Conservation (phyloP, 164 flowering plant species). For the Aristolochia fimbriata region DNA sequence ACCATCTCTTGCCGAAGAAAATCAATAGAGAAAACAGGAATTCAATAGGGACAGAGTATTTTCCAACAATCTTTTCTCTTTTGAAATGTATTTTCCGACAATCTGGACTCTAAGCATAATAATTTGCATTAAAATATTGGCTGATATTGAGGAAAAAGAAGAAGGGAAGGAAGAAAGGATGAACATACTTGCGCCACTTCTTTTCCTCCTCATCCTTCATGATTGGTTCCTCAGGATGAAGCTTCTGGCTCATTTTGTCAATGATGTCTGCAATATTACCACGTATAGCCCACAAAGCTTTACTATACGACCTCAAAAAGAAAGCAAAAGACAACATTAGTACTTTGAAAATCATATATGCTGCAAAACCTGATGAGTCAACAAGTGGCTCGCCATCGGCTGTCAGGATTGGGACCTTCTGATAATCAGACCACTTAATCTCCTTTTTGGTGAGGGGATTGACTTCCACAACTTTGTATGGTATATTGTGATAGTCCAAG, state of each 20-base stretch:
- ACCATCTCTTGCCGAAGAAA: too few species aligned
- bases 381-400: slow-evolving; percentile 80
- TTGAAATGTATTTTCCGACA: too few species aligned
- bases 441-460: slow-evolving; percentile 88
- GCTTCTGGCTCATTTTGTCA: slow-evolving; percentile 36
- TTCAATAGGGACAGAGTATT: too few species aligned
- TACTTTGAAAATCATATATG: neutral
- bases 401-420: slow-evolving; percentile 83
- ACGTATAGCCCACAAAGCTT: neutral
- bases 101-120: too few species aligned
- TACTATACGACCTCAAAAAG: neutral
- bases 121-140: too few species aligned
- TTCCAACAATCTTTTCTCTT: too few species aligned
- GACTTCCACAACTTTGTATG: slow-evolving; percentile 92
- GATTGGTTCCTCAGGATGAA: slow-evolving; percentile 22
- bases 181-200: slow-evolving; percentile 62
- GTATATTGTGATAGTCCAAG: slow-evolving; percentile 74
- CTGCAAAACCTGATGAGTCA: slow-evolving; percentile 72
- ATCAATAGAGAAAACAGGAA: too few species aligned
- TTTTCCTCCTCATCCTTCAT: slow-evolving; percentile 52
- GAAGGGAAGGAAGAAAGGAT: neutral
- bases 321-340: too few species aligned
- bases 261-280: slow-evolving; percentile 46
- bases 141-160: too few species aligned
- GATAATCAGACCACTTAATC: slow-evolving; percentile 92